Base-by-base conservation (phyloP, 768 basidiomycete genomes). In the Russula virescens region DNA sequence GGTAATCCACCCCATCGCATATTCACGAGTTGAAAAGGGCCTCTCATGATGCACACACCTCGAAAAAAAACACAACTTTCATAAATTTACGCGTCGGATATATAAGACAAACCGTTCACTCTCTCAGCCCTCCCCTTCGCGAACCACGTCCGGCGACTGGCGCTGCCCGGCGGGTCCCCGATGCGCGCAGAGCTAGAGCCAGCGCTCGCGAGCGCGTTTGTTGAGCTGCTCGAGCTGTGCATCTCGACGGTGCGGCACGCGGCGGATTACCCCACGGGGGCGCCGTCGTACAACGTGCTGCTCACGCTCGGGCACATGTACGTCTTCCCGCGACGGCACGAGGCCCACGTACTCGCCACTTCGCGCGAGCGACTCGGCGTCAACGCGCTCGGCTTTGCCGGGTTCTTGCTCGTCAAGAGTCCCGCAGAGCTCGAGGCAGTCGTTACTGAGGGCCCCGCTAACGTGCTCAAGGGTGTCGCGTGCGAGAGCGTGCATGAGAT, bases 381-480 rank as follows among this genome's bases (percentile, higher is more conserved):
- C 47, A 97, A 98, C 73, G 81, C 95, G 49, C 79, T 97, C 52
- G 95, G 91, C 16, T 97, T 88, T 71, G 89, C 92, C 8, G 95
- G 95, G 1, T 84, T 91, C 86, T 68, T 97, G 64, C 81, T 97
- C 58, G 92, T 91, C 26, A 92, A 89, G 77, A 92, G 88, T 65
- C 83, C 88, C 58, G 79, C 79, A 21, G 92, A 95, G 74, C 72
- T 92, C 54, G 83, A 85, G 59, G 81, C 79, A 2, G 80, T 97
- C 46, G 83, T 83, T 72, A 73, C 75, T 61, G 85, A 87, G 72
- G 81, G 84, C 1, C 75, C 89, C 28, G 76, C 79, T 9, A 83
- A 78, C 61, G 86, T 94, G 38, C 71, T 94, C 65, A 73, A 77
- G 53, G 80, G 75, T 21, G 88, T 92, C 10, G 89, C 80, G 26